phyloP scores from a whole-genome alignment of 2,329 filamentous ascomycete genomes.

The Didymella glomerata region DNA sequence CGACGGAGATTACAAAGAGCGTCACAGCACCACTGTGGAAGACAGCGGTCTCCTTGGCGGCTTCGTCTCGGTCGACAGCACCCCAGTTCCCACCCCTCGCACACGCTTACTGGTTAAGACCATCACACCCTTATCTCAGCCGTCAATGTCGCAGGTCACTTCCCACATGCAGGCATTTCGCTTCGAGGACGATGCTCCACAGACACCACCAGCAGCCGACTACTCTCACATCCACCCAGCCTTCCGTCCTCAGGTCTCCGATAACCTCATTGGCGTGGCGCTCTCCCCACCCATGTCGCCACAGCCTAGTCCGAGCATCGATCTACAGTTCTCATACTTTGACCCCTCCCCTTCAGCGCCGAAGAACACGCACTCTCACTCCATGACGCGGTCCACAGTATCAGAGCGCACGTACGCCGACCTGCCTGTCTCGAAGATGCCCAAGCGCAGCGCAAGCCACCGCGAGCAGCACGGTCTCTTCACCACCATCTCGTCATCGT shows the following conservation, averaged over 20 bases:
- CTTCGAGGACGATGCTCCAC: conserved; percentile 9
- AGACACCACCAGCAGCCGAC: conserved; percentile 3
- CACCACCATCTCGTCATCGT: conserved; percentile 1
- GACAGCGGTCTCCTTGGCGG: conserved; percentile 42
- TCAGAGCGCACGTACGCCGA: conserved; percentile 8
- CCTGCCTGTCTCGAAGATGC: not conserved
- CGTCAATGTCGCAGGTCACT: not conserved
- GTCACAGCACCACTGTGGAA: conserved; percentile 31
- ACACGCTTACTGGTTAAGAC: conserved; percentile 14
- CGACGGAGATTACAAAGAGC: conserved; percentile 22
- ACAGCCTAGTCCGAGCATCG: conserved; percentile 6
- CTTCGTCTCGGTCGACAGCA: conserved; percentile 34
- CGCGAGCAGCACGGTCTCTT: not conserved
- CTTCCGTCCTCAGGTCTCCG: conserved; percentile 7
- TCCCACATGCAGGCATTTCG: conserved; percentile 15
- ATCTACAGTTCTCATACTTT: conserved; percentile 1
- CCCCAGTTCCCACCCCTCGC: conserved; percentile 15
- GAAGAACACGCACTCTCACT: not conserved
- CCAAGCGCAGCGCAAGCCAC: conserved; percentile 1
- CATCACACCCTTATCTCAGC: not conserved
- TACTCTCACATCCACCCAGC: conserved; percentile 16
- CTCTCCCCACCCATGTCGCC: conserved; percentile 26
- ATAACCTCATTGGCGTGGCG: conserved; percentile 25
- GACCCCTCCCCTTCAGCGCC: not conserved
- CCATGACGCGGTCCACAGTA: not conserved